These are phyloP conservation scores for Mycena epipterygia DNA, from an alignment of 768 basidiomycete species.

Conservation along the genomic window DNA sequence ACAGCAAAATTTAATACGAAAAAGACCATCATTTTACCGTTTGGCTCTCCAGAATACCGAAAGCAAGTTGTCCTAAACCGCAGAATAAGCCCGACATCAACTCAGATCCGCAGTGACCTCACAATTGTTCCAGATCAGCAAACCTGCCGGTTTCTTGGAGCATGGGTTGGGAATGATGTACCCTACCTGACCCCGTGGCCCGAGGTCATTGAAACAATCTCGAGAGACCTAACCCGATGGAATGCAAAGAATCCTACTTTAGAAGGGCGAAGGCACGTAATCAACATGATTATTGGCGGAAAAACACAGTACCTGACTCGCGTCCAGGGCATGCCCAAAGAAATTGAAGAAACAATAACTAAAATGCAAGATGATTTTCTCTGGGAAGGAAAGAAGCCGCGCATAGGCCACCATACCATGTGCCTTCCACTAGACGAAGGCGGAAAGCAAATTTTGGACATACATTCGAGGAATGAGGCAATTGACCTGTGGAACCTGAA, in stretches of 20 bases:
- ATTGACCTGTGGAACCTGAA: slow-evolving; percentile 2
- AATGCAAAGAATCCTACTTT: slow-evolving; percentile 26
- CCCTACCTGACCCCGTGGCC: neutral
- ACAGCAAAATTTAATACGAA: slow-evolving; percentile 37
- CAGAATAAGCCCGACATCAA: neutral
- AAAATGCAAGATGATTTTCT: slow-evolving; percentile 13
- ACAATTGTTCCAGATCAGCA: too few species aligned
- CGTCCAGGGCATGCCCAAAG: slow-evolving; percentile 44
- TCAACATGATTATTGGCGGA: slow-evolving; percentile 38
- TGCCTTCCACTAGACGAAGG: slow-evolving; percentile 1
- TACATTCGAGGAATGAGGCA: slow-evolving; percentile 1
- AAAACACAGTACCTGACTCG: slow-evolving; percentile 43
- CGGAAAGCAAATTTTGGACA: slow-evolving; percentile 9
- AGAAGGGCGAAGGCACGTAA: slow-evolving; percentile 33
- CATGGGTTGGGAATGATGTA: slow-evolving; percentile 2
- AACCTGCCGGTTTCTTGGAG: slow-evolving; percentile 1
- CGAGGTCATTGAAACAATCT: neutral
- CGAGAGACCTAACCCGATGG: neutral
- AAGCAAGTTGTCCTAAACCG: neutral
- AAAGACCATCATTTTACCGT: slow-evolving; percentile 40
- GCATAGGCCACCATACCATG: slow-evolving; percentile 20
- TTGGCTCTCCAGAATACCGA: neutral
- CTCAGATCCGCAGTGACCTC: neutral
- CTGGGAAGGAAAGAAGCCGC: slow-evolving; percentile 21
- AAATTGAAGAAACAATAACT: slow-evolving; percentile 17